Base-by-base conservation (phyloP, 1,284 basidiomycete species). In the Paramarasmius palmivorus region DNA sequence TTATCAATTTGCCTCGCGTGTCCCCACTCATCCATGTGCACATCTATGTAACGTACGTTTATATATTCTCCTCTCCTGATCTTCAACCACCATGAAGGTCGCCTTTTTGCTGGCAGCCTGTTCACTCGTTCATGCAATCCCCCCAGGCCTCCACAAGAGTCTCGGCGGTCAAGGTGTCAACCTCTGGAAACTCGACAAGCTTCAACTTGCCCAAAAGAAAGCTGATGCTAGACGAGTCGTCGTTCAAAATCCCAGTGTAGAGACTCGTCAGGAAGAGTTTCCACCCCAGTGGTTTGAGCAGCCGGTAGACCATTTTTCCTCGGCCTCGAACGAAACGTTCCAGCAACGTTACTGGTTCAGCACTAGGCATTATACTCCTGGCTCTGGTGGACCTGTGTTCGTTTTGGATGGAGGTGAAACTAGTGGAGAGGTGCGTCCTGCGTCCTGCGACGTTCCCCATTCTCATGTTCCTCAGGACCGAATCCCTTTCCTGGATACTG, bases 301-400 rank as follows among this genome's bases (percentile, higher is more conserved):
- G 66, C 92, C 90, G 0, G 71, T 95, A 49, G 92, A 95, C 66
- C 95, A 98, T 65, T 86, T 87, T 55, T 65, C 68, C 58, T 73
- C 77, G 37, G 66, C 69, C 19, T 71, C 73, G 19, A 71, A 73
- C 20, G 74, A 77, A 51, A 85, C 79, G 2, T 92, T 87, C 68
- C 68, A 73, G 47, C 90, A 92, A 64, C 79, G 90, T 23, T 98
- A 94, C 72, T 98, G 95, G 93, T 78, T 95, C 45, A 94, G 88
- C 65, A 82, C 82, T n/a, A 81, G 88, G 32, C 84, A 92, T 68
- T 98, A 96, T 70, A 77, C 81, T 55, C 77, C 86, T 0, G 79
- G 85, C 10, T 72, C 78, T 1, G 83, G 85, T 44, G 88, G 84
- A 4, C 93, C 93, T 0, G 86, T 95, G 23, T 84, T 91, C 63